Percentiles rank a stretch among this genome's conserved stretches.
phyloP scores from a whole-genome alignment of 2,329 filamentous ascomycete species.

The Colletotrichum sp. region DNA sequence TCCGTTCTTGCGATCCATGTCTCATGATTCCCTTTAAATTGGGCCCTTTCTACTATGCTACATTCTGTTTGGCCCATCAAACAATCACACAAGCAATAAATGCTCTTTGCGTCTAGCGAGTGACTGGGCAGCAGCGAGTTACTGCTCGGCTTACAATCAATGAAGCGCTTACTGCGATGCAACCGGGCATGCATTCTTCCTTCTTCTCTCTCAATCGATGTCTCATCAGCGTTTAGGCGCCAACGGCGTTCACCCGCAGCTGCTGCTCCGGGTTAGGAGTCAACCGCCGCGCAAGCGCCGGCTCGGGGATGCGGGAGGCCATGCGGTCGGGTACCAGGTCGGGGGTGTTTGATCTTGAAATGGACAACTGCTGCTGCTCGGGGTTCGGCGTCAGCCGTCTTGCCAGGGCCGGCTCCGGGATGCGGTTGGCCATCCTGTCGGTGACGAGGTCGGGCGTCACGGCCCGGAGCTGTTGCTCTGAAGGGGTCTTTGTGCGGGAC shows the following conservation, averaged over 20 bases:
- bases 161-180: not conserved
- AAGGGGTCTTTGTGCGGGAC: conserved; percentile 29
- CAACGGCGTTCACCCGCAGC: conserved; percentile 30
- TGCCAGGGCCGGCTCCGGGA: conserved; percentile 52
- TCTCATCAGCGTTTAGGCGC: conserved; percentile 19
- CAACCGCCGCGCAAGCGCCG: conserved; percentile 45
- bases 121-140: not conserved
- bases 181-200: not conserved
- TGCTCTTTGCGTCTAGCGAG: not conserved
- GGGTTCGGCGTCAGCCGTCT: conserved; percentile 53
- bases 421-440: conserved; percentile 60
- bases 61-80: not conserved
- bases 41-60: not conserved
- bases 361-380: conserved; percentile 35
- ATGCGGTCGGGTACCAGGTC: conserved; percentile 67
- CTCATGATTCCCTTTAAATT: not conserved
- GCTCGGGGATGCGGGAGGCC: conserved; percentile 61
- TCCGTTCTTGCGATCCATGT: not conserved
- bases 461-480: conserved; percentile 42
- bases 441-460: conserved; percentile 65
- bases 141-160: not conserved
- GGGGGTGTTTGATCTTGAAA: conserved; percentile 46
- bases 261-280: conserved; percentile 56
- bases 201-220: not conserved
- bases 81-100: not conserved